phyloP scores from a whole-genome alignment of 2,329 filamentous ascomycete species.

The Escovopsis sp. region DNA sequence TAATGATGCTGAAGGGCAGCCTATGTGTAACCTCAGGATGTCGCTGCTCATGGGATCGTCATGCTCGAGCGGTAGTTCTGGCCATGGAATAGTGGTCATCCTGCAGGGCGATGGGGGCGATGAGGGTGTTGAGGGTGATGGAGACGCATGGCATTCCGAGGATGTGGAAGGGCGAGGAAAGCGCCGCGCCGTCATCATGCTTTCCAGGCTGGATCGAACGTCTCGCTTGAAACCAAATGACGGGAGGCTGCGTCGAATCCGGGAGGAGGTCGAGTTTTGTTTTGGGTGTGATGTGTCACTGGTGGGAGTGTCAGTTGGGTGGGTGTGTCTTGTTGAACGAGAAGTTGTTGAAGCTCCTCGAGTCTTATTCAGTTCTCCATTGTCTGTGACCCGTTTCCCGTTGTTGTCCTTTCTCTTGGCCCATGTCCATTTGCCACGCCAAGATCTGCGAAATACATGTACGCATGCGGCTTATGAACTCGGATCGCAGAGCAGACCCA shows the following conservation, averaged over 20 bases:
- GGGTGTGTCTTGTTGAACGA: too few relatives aligned
- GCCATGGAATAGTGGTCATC: too few relatives aligned
- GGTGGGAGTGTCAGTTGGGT: not conserved
- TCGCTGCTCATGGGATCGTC: slow-evolving; percentile 3
- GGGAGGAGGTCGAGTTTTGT: slow-evolving; percentile 1
- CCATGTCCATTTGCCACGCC: too few relatives aligned
- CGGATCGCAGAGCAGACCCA: not conserved
- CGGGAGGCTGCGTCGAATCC: slow-evolving; percentile 1
- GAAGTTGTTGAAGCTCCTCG: too few relatives aligned
- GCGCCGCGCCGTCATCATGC: slow-evolving; percentile 3
- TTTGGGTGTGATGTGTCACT: slow-evolving; percentile 5
- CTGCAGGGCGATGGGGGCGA: too few relatives aligned
- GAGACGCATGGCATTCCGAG: slow-evolving; percentile 1
- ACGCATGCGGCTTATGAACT: not conserved
- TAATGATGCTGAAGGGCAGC: too few relatives aligned
- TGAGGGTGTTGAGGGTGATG: slow-evolving; percentile 1
- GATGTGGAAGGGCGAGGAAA: not conserved
- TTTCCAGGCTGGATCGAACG: slow-evolving; percentile 1
- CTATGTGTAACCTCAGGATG: not conserved
- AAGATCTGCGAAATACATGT: not conserved
- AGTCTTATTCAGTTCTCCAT: not conserved
- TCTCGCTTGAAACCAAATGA: slow-evolving; percentile 2
- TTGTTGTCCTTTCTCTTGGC: too few relatives aligned
- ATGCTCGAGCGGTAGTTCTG: not conserved
- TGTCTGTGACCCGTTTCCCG: not conserved